Percentiles rank a stretch among this genome's conserved stretches.
These are phyloP conservation scores for Fennellomyces sp. DNA, from an alignment of 371 early-diverging fungal species.

Conservation along the genomic window DNA sequence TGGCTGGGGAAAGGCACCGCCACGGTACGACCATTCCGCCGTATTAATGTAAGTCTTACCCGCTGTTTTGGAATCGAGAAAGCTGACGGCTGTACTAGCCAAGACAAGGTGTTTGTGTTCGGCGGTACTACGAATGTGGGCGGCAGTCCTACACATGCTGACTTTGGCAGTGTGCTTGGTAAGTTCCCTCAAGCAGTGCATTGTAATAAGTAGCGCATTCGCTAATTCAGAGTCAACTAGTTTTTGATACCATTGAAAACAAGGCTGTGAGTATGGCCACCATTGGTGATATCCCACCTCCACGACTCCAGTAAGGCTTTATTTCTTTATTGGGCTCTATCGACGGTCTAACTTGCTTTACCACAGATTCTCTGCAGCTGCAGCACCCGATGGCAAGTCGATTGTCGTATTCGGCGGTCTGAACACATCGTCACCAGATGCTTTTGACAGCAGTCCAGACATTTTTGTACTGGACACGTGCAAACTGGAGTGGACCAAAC, in stretches of 20 bases:
- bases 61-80: too few species aligned
- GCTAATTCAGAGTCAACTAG: too few species aligned
- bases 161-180: conserved; percentile 21
- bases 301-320: conserved; percentile 2
- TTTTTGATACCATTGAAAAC: conserved; percentile 18
- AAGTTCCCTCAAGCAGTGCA: background rate
- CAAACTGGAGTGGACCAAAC: conserved; percentile 37
- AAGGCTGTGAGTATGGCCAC: conserved; percentile 24
- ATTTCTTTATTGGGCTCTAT: background rate
- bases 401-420: conserved; percentile 44
- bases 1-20: conserved; percentile 17
- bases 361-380: conserved; percentile 32
- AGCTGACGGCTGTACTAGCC: too few species aligned
- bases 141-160: conserved; percentile 9
- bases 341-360: background rate
- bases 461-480: conserved; percentile 45
- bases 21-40: conserved; percentile 18
- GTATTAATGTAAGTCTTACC: conserved; percentile 14
- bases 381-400: conserved; percentile 40
- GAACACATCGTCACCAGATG: background rate
- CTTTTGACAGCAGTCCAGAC: conserved; percentile 16
- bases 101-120: conserved; percentile 17
- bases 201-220: too few species aligned
- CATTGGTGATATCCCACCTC: conserved; percentile 21
- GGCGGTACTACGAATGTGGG: conserved; percentile 15